These are phyloP conservation scores for Nicotiana sylvestris DNA, from an alignment of 257 asterid species.

Conservation along the genomic window DNA sequence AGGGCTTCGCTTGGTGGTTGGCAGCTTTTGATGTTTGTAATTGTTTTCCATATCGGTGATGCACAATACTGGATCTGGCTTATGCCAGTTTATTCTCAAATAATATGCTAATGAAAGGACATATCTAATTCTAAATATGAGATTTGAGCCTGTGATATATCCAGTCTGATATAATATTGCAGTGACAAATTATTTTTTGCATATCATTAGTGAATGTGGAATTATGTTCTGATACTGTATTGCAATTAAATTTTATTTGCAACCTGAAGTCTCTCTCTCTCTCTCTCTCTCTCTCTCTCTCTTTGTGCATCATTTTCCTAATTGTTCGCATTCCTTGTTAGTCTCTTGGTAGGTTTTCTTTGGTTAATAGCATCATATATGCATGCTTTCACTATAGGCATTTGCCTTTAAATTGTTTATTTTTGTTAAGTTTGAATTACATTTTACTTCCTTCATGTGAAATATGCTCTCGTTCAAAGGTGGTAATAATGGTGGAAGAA, in stretches of 20 bases:
- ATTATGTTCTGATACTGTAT: not conserved
- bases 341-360: not conserved
- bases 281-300: too few relatives aligned
- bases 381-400: not conserved
- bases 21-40: not conserved
- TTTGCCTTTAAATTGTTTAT: not conserved
- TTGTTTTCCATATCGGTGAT: not conserved
- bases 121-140: not conserved
- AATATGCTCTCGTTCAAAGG: not conserved
- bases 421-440: not conserved
- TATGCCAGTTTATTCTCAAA: not conserved
- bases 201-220: not conserved
- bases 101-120: not conserved
- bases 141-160: not conserved
- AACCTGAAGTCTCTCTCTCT: not conserved
- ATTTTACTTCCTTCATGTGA: not conserved
- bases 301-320: not conserved
- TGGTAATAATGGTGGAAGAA: conserved; percentile 42
- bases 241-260: not conserved
- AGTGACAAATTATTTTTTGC: not conserved
- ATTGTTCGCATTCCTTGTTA: not conserved
- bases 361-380: not conserved
- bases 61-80: not conserved
- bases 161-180: not conserved
- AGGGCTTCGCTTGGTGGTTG: not conserved